Percentiles rank a stretch among this genome's conserved stretches.
These are phyloP conservation scores for Cytidiella melzeri DNA, from an alignment of 768 basidiomycete species.

Conservation along the genomic window DNA sequence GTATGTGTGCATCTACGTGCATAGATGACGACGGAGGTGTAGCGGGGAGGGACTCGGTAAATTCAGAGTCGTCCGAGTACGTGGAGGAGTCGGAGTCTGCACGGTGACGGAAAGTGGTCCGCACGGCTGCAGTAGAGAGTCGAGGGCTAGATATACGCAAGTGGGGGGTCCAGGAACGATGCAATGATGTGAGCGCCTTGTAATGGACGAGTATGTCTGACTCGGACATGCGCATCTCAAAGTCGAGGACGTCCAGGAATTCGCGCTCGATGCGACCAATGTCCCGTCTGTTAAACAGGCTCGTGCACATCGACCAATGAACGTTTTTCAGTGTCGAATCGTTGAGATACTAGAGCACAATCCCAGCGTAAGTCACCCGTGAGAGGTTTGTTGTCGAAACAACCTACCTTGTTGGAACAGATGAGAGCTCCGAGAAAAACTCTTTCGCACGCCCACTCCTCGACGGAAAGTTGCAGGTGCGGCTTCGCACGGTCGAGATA, in stretches of 20 bases:
- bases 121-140: constrained; percentile 24
- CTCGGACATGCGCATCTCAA: constrained; percentile 62
- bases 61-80: constrained; percentile 4
- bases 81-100: constrained; percentile 6
- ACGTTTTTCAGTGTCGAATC: constrained; percentile 89
- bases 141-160: constrained; percentile 8
- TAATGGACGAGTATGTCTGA: constrained; percentile 51
- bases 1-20: constrained; percentile 7
- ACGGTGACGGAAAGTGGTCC: constrained; percentile 7
- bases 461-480: constrained; percentile 73
- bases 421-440: constrained; percentile 89
- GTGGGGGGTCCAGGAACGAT: constrained; percentile 17
- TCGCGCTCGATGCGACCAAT: constrained; percentile 79
- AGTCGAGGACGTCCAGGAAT: constrained; percentile 75
- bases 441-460: constrained; percentile 83
- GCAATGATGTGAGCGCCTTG: constrained; percentile 26
- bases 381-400: background rate
- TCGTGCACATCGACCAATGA: constrained; percentile 84
- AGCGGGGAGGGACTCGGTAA: constrained; percentile 1
- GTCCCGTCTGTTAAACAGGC: constrained; percentile 75
- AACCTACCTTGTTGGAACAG: constrained; percentile 70
- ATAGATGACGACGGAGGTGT: constrained; percentile 4
- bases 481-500: constrained; percentile 75
- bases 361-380: too few relatives aligned
- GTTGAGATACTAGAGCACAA: constrained; percentile 58